phyloP scores from a whole-genome alignment of 768 basidiomycete genomes.

The Pisolithus marmoratus region DNA sequence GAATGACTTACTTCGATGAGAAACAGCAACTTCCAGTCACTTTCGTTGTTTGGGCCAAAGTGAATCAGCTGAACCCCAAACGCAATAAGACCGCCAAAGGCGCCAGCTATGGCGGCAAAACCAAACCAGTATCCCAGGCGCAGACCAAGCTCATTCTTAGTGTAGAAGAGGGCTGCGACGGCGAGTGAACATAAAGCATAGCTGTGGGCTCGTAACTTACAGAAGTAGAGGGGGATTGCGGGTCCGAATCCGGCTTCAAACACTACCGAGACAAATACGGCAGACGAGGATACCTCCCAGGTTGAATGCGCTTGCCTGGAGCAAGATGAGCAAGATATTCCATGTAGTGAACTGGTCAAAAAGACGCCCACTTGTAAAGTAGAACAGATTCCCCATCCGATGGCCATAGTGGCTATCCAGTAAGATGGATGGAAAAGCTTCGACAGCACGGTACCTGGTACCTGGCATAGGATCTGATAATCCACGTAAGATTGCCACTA shows the following conservation, averaged over 20 bases:
- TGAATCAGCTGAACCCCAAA: conserved; percentile 75
- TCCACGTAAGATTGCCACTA: neutral
- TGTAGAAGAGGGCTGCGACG: conserved; percentile 68
- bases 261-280: conserved; percentile 60
- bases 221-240: conserved; percentile 72
- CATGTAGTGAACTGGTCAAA: neutral
- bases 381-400: conserved; percentile 75
- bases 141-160: conserved; percentile 65
- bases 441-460: conserved; percentile 59
- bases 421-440: conserved; percentile 64
- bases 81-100: conserved; percentile 80
- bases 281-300: conserved; percentile 53
- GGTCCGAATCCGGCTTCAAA: conserved; percentile 80
- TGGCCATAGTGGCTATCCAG: conserved; percentile 60
- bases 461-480: conserved; percentile 57
- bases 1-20: conserved; percentile 54
- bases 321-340: neutral
- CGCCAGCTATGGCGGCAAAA: conserved; percentile 79
- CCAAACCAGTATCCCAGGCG: conserved; percentile 82
- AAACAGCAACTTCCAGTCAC: conserved; percentile 44
- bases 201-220: conserved; percentile 34
- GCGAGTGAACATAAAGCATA: neutral
- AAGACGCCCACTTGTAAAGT: conserved; percentile 52
- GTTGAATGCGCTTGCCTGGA: conserved; percentile 57
- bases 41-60: conserved; percentile 24